Evolutionary conservation across 345 rosid genomes (phyloP), one percentile per base, ranked within the genome.

Genomic region (Ceriops zippeliana): DNA sequence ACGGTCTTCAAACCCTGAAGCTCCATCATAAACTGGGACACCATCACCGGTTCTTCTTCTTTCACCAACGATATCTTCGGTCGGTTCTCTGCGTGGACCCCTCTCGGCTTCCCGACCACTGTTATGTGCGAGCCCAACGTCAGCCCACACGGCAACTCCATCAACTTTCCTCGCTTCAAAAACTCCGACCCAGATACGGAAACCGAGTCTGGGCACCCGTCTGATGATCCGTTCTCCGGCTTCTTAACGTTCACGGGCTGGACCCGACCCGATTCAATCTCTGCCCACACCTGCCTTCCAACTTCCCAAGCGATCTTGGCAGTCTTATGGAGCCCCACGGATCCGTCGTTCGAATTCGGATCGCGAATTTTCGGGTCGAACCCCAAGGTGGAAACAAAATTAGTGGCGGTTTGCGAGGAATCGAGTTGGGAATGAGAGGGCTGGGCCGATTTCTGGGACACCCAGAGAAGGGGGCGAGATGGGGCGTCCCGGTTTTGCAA

Each of bases 1-100:
- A 87, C 98, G 4, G 82, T 75, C 70, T 85, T 93, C 81, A 93
- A 83, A 7, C 97, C 97, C 81, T 82, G 97, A 71, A 93, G 65
- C 86, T 93, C 98, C 75, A 93, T 74, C 65, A 85, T 85, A 67
- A 90, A 93, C 90, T 93, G 98, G 2, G 93, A 90, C 27, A 89
- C 90, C 84, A 87, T 78, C 63, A 71, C 80, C 58, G 77, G 21
- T 21, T 79, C 83, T 62, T 72, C 84, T 21, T 81, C 85, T 74
- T 71, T 85, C 31, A 82, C 61, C 66, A 81, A 1, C 8, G 83
- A 61, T 56, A 90, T 93, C 77, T 77, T 82, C 1, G 92, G 88
- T 24, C 83, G 89, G 15, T 67, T 66, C 81, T 89, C 93, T 0
- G 78, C 66, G 31, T 89, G 93, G 26, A 89, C 88, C 62, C 56